Conservation (phyloP, 495 filamentous ascomycete genomes). For the Hypoxylon lenormandii region DNA sequence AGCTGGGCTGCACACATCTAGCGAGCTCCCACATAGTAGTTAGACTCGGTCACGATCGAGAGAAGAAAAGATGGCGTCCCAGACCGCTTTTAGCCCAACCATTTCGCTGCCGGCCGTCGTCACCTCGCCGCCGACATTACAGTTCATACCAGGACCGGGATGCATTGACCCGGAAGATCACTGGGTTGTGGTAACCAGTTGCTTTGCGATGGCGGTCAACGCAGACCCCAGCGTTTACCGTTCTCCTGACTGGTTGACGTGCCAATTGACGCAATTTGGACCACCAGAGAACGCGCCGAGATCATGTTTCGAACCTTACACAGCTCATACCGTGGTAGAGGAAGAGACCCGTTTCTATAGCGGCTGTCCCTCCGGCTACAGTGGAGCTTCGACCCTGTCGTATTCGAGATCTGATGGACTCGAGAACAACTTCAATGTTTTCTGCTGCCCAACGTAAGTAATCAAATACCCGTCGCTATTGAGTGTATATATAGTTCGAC, state of each 20-base stretch:
- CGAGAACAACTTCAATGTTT: background rate
- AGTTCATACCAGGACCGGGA: conserved; percentile 25
- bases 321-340: conserved; percentile 50
- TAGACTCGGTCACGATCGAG: background rate
- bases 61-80: conserved; percentile 5
- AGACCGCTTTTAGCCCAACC: background rate
- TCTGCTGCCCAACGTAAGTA: conserved; percentile 28
- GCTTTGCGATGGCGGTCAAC: conserved; percentile 1
- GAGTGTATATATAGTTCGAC: background rate
- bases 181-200: conserved; percentile 30
- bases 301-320: conserved; percentile 14
- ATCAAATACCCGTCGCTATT: background rate
- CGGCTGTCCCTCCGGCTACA: conserved; percentile 24
- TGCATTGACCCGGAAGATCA: conserved; percentile 28
- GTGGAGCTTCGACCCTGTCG: background rate
- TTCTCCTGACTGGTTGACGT: conserved; percentile 31
- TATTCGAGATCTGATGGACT: too few species aligned
- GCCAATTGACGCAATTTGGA: conserved; percentile 28
- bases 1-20: background rate
- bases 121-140: conserved; percentile 21
- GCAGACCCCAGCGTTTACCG: background rate
- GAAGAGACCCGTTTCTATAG: conserved; percentile 48
- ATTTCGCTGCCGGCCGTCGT: conserved; percentile 10
- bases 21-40: background rate
- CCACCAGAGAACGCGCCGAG: conserved; percentile 2